Conservation (phyloP, 192 early-diverging fungal species). For the Bifiguratus adelaidae region DNA sequence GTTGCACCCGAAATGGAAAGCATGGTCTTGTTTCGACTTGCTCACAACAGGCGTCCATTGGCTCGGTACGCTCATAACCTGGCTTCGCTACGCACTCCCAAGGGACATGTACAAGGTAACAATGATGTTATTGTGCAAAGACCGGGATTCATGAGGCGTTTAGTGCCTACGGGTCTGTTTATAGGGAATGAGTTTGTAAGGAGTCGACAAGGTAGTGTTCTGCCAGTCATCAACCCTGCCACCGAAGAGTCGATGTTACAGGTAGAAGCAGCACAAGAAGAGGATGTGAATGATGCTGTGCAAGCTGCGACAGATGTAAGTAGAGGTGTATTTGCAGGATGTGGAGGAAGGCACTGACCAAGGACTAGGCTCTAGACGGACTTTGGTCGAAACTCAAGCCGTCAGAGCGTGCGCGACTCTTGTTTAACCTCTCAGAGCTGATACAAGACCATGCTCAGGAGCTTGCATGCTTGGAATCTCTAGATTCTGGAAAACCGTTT, state of each 20-base stretch:
- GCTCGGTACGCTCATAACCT: no score
- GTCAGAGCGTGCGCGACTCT: not conserved
- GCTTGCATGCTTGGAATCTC: conserved; percentile 8
- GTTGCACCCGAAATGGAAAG: no score
- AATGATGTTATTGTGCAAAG: no score
- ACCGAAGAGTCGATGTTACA: conserved; percentile 43
- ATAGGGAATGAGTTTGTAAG: conserved; percentile 59
- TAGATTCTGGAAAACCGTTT: conserved; percentile 67
- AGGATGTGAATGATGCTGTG: conserved; percentile 61
- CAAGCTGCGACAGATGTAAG: conserved; percentile 48
- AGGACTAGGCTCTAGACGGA: not conserved
- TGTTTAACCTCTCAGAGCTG: conserved; percentile 4
- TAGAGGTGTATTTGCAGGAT: conserved; percentile 16
- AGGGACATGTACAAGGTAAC: no score
- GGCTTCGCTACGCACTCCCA: no score
- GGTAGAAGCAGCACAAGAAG: conserved; percentile 40
- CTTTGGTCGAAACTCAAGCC: conserved; percentile 22
- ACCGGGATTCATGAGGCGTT: no score
- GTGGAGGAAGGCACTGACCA: not conserved
- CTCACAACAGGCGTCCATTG: no score
- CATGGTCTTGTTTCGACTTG: no score
- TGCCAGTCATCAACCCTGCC: conserved; percentile 59
- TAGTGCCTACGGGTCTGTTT: conserved; percentile 52
- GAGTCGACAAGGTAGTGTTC: conserved; percentile 31
- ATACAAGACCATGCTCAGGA: conserved; percentile 16